phyloP scores from a whole-genome alignment of 345 rosid species.

The Turritis glabra region DNA sequence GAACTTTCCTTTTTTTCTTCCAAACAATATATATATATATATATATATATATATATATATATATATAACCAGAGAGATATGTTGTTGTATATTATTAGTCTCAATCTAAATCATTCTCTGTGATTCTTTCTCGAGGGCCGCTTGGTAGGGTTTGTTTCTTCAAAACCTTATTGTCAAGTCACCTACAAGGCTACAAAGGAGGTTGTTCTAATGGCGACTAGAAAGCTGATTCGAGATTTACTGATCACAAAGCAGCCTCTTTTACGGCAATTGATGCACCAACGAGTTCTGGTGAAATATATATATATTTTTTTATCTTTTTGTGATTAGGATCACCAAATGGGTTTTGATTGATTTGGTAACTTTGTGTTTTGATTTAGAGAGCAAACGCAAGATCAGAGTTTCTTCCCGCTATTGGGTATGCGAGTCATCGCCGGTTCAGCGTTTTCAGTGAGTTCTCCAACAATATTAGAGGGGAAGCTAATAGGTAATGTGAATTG shows the following conservation, averaged over 20 bases:
- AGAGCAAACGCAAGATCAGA: constrained; percentile 43
- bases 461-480: constrained; percentile 74
- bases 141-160: constrained; percentile 8
- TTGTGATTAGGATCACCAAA: constrained; percentile 3
- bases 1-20: neutral
- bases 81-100: too few species aligned
- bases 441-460: constrained; percentile 81
- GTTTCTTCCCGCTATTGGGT: constrained; percentile 43
- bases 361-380: constrained; percentile 36
- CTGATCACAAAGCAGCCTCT: constrained; percentile 55
- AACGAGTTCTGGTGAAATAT: neutral
- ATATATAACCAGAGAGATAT: neutral
- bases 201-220: constrained; percentile 63
- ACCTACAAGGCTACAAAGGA: too few species aligned
- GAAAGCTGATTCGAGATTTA: constrained; percentile 71
- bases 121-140: constrained; percentile 11
- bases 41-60: too few species aligned
- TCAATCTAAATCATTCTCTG: neutral
- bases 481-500: constrained; percentile 24
- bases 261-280: constrained; percentile 39
- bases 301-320: neutral
- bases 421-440: constrained; percentile 49
- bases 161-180: too few species aligned
- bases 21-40: too few species aligned
- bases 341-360: neutral